A percentile compares a stretch with the other conserved stretches of the same genome.
Evolutionary conservation across 140 eudicot genomes (phyloP).

Genomic region (Oenanthe javanica): DNA sequence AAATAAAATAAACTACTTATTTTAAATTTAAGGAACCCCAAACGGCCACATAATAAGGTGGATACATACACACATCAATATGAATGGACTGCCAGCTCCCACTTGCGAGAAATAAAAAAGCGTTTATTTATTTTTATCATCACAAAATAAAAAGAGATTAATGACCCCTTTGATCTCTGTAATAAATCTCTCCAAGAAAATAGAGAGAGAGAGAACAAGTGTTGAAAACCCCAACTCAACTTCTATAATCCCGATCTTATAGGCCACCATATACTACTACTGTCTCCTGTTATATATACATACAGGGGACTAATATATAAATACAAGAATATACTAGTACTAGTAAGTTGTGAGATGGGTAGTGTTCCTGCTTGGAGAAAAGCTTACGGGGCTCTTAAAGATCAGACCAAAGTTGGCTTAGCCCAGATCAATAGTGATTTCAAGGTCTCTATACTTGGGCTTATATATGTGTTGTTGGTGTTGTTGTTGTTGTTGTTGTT

Average conservation of each 20-base stretch:
- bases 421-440: conserved; percentile 95
- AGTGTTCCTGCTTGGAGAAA: conserved; percentile 84
- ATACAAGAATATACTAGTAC: background rate
- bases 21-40: too few relatives aligned
- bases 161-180: background rate
- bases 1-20: too few relatives aligned
- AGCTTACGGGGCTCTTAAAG: conserved; percentile 91
- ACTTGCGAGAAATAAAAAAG: background rate
- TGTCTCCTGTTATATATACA: background rate
- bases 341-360: conserved; percentile 39
- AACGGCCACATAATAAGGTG: too few relatives aligned
- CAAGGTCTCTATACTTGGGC: conserved; percentile 44
- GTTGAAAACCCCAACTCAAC: background rate
- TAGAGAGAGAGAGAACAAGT: background rate
- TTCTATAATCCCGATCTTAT: background rate
- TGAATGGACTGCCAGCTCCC: background rate
- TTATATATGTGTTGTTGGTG: too few relatives aligned
- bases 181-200: too few relatives aligned
- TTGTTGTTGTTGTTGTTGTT: too few relatives aligned
- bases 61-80: too few relatives aligned
- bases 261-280: background rate
- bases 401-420: conserved; percentile 89
- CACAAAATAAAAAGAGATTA: background rate
- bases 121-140: background rate
- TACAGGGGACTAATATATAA: background rate